Percentiles rank a stretch among this genome's conserved stretches.
phyloP scores from a whole-genome alignment of 345 rosid species.

The Anastatica hierochuntica region DNA sequence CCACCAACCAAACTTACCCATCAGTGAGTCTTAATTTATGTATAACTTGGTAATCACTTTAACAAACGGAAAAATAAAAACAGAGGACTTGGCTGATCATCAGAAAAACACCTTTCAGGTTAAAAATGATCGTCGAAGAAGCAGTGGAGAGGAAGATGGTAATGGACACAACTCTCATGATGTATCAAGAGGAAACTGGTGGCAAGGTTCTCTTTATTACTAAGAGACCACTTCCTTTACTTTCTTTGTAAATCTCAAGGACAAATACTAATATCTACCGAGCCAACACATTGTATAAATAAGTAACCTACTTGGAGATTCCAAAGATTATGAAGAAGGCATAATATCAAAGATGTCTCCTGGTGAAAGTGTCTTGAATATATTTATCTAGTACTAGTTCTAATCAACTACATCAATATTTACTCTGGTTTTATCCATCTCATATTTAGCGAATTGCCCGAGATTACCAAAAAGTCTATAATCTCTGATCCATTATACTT shows the following conservation, averaged over 20 bases:
- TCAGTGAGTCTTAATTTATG: constrained; percentile 37
- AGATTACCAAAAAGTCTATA: too few relatives aligned
- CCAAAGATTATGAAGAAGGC: background rate
- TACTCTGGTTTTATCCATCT: too few relatives aligned
- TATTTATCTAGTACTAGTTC: background rate
- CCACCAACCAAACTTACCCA: constrained; percentile 36
- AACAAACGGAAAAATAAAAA: background rate
- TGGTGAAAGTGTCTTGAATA: background rate
- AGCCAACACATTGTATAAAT: constrained; percentile 9
- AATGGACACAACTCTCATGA: constrained; percentile 38
- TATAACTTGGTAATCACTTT: too few relatives aligned
- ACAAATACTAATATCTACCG: constrained; percentile 2
- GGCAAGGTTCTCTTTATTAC: constrained; percentile 96
- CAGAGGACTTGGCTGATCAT: background rate
- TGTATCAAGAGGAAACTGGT: constrained; percentile 92
- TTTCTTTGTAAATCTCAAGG: constrained; percentile 13
- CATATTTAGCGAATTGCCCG: too few relatives aligned
- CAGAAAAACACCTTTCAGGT: background rate
- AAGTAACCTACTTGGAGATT: too few relatives aligned
- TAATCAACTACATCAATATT: background rate
- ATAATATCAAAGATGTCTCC: constrained; percentile 11
- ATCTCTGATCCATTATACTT: too few relatives aligned
- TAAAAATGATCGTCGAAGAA: too few relatives aligned
- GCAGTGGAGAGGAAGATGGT: constrained; percentile 49
- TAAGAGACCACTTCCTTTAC: constrained; percentile 25